These are phyloP conservation scores for Albophoma yamanashiensis DNA, from an alignment of 2,329 filamentous ascomycete genomes.

Conservation along the genomic window DNA sequence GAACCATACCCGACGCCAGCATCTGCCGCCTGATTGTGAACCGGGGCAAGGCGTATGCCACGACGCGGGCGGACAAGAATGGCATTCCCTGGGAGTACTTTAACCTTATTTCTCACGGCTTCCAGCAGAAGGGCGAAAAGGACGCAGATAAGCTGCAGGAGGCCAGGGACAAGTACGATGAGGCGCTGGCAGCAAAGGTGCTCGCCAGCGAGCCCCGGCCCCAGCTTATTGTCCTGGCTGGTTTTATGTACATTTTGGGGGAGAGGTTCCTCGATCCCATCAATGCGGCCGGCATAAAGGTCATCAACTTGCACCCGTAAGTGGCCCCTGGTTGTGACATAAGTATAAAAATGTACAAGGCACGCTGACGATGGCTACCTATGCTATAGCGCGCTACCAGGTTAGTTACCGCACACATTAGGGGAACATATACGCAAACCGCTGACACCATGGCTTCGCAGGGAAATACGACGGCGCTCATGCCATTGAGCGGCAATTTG, in stretches of 20 bases:
- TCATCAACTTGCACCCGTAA: conserved; percentile 72
- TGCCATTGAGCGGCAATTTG: conserved; percentile 70
- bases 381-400: conserved; percentile 44
- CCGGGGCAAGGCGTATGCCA: conserved; percentile 35
- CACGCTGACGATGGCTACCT: no score
- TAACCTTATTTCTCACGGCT: conserved; percentile 68
- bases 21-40: conserved; percentile 40
- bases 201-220: conserved; percentile 45
- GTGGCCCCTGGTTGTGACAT: no score
- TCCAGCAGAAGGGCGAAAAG: conserved; percentile 42
- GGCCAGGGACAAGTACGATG: conserved; percentile 61
- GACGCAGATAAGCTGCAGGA: conserved; percentile 42
- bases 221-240: conserved; percentile 68
- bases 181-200: conserved; percentile 59
- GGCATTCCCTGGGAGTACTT: conserved; percentile 63
- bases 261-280: conserved; percentile 60
- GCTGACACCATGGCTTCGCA: conserved; percentile 11
- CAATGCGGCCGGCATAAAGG: conserved; percentile 46
- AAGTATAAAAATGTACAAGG: no score
- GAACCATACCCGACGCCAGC: conserved; percentile 26
- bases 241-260: conserved; percentile 80
- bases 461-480: conserved; percentile 66
- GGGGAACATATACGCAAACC: not conserved
- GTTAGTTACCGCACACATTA: conserved; percentile 22
- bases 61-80: conserved; percentile 20